Evolutionary conservation across 2,329 filamentous ascomycete species (phyloP).

Genomic region (Alternaria sp.): DNA sequence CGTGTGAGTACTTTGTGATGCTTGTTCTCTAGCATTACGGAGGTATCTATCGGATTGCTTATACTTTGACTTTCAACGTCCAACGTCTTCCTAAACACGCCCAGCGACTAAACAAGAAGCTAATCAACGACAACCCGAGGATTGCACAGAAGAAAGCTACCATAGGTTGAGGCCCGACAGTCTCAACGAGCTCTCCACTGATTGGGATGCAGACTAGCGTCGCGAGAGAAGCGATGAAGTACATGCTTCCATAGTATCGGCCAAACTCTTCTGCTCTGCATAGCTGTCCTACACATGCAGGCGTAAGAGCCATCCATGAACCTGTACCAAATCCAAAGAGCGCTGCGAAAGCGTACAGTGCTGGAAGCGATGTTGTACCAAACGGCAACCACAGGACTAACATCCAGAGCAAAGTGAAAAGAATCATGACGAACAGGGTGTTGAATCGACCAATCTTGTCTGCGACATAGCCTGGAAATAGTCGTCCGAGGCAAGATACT

Average conservation of each 20-base stretch:
- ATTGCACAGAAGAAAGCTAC: constrained; percentile 48
- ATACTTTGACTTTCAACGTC: constrained; percentile 37
- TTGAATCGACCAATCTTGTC: constrained; percentile 56
- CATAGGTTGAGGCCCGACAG: constrained; percentile 44
- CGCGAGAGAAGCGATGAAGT: constrained; percentile 49
- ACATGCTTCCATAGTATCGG: constrained; percentile 61
- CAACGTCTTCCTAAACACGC: constrained; percentile 47
- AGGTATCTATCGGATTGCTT: constrained; percentile 1
- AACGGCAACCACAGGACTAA: constrained; percentile 49
- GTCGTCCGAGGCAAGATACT: constrained; percentile 52
- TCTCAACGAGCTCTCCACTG: constrained; percentile 47
- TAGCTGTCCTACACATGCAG: constrained; percentile 59
- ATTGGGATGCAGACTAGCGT: constrained; percentile 49
- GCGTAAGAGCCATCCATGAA: constrained; percentile 55
- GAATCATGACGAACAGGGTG: constrained; percentile 48
- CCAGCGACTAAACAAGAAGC: constrained; percentile 48
- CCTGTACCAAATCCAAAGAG: constrained; percentile 61
- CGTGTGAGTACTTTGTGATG: neutral
- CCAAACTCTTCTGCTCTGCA: constrained; percentile 59
- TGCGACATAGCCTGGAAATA: constrained; percentile 52
- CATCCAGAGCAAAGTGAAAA: constrained; percentile 48
- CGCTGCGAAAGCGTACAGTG: constrained; percentile 52
- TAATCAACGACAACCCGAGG: constrained; percentile 41
- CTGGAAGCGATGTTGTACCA: constrained; percentile 40
- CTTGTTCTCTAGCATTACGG: neutral